phyloP scores from a whole-genome alignment of 2,329 filamentous ascomycete species.

The Calonectria pseudoturangicola region DNA sequence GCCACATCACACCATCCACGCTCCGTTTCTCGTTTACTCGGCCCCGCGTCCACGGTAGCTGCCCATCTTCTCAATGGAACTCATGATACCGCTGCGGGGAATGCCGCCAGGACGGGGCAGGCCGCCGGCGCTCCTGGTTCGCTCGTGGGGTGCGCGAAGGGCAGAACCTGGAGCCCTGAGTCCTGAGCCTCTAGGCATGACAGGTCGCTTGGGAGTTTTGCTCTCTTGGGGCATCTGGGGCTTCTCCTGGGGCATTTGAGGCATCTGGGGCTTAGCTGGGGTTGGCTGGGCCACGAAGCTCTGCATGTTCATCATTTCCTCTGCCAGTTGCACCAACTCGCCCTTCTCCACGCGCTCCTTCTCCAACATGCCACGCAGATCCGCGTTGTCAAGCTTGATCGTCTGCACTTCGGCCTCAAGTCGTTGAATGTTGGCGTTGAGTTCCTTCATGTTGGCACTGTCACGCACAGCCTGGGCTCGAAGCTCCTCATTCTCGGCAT shows the following conservation, averaged over 20 bases:
- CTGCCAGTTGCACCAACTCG: slow-evolving; percentile 86
- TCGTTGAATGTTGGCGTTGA: slow-evolving; percentile 84
- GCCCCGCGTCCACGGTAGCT: slow-evolving; percentile 69
- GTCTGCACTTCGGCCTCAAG: slow-evolving; percentile 83
- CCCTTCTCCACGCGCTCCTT: slow-evolving; percentile 88
- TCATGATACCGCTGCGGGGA: slow-evolving; percentile 83
- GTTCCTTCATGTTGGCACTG: slow-evolving; percentile 79
- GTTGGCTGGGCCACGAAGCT: slow-evolving; percentile 62
- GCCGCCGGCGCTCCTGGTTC: slow-evolving; percentile 66
- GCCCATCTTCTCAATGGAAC: slow-evolving; percentile 92
- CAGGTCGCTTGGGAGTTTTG: slow-evolving; percentile 59
- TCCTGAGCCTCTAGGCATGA: slow-evolving; percentile 71
- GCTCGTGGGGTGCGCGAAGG: slow-evolving; percentile 65
- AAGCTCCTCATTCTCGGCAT: slow-evolving; percentile 69
- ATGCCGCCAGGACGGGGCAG: slow-evolving; percentile 70
- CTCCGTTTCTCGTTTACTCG: slow-evolving; percentile 47
- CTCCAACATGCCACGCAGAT: slow-evolving; percentile 79
- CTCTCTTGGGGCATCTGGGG: slow-evolving; percentile 54
- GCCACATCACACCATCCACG: slow-evolving; percentile 37
- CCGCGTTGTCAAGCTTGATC: slow-evolving; percentile 81
- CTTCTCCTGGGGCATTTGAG: slow-evolving; percentile 47
- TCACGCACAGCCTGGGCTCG: slow-evolving; percentile 77
- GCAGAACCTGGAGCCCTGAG: slow-evolving; percentile 76
- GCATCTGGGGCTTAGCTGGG: slow-evolving; percentile 49
- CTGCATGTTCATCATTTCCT: slow-evolving; percentile 87